Evolutionary conservation across 208 protist genomes (phyloP), one percentile per base, ranked within the genome.

Genomic region (Crithidia fasciculata): DNA sequence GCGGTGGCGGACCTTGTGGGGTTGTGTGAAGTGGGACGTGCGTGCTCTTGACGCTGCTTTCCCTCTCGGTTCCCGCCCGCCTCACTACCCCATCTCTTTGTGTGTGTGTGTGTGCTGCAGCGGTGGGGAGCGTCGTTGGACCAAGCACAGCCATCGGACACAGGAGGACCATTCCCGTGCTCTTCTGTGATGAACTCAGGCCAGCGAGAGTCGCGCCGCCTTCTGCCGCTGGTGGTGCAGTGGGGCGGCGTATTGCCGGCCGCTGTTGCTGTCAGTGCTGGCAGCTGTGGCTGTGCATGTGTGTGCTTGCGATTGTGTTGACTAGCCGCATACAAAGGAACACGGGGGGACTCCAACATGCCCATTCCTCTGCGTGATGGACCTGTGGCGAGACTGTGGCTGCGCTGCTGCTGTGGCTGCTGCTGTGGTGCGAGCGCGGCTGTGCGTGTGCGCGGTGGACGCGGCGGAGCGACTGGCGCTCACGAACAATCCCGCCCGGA

Each of bases 361-460:
- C 43, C 19, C 69, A 74, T 74, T 62, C 57, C 69, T 64, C 60
- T 36, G 39, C 69, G 54, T 74, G 69, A 74, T 74, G 69, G 69
- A 74, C 36, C 58, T 75, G 52, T 45, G 55, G 47, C 60, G 56
- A 65, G 57, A 45, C 6, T n/a, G 52, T 16, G 15, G 28, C 28
- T 28, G 28, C 28, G 28, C 6, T n/a, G 52, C 2, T 0, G 28
- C 28, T 28, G 28, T 1, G 28, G 28, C 28, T 28, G 28, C 28
- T 28, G 28, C 28, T 28, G 28, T 28, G 28, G 1, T 28, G 28
- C 28, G 28, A 28, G 28, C 28, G 28, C 28, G 28, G 28, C 28
- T 28, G 28, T 28, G 28, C 28, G 28, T 28, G 28, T 28, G 28
- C 28, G 28, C 28, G 28, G 28, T 28, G 28, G 28, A 28, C 28